Evolutionary conservation across 768 basidiomycete genomes (phyloP).

Genomic region (Hysterangium stoloniferum): DNA sequence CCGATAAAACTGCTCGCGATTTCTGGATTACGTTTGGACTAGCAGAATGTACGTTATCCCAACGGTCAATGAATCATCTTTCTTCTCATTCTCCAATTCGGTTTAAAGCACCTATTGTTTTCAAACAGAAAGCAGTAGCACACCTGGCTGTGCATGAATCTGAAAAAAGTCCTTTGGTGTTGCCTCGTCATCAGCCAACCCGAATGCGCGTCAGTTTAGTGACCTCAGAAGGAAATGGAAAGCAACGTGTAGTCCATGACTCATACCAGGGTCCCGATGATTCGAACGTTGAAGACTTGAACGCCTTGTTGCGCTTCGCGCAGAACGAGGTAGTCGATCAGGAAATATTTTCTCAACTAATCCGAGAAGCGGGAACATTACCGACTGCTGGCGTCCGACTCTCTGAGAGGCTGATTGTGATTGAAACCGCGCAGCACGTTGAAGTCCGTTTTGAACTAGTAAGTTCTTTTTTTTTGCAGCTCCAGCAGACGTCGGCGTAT

Average conservation of each 20-base stretch:
- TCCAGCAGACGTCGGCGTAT: background rate
- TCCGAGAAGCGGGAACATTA: slow-evolving; percentile 67
- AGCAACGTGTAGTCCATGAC: slow-evolving; percentile 31
- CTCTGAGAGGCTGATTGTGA: slow-evolving; percentile 66
- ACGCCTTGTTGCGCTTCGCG: slow-evolving; percentile 45
- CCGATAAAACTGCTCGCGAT: slow-evolving; percentile 74
- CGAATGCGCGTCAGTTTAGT: slow-evolving; percentile 55
- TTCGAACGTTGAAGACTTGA: slow-evolving; percentile 28
- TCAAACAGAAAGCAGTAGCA: slow-evolving; percentile 65
- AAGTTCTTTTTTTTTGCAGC: slow-evolving; percentile 17
- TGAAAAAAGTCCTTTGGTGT: slow-evolving; percentile 39
- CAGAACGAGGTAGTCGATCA: slow-evolving; percentile 73
- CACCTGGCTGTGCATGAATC: slow-evolving; percentile 47
- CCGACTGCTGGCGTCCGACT: slow-evolving; percentile 73
- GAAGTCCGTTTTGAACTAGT: slow-evolving; percentile 73
- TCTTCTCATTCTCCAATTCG: too few relatives aligned
- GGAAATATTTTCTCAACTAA: slow-evolving; percentile 69
- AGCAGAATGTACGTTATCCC: slow-evolving; percentile 62
- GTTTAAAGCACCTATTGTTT: slow-evolving; percentile 47
- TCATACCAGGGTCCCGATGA: slow-evolving; percentile 24
- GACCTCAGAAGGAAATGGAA: slow-evolving; percentile 27
- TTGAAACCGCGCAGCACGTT: slow-evolving; percentile 66
- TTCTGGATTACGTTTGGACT: slow-evolving; percentile 75
- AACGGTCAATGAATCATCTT: background rate
- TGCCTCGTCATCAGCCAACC: slow-evolving; percentile 56